Conservation (phyloP, 1,139 yeast genomes). For the Blastobotrys illinoisensis region DNA sequence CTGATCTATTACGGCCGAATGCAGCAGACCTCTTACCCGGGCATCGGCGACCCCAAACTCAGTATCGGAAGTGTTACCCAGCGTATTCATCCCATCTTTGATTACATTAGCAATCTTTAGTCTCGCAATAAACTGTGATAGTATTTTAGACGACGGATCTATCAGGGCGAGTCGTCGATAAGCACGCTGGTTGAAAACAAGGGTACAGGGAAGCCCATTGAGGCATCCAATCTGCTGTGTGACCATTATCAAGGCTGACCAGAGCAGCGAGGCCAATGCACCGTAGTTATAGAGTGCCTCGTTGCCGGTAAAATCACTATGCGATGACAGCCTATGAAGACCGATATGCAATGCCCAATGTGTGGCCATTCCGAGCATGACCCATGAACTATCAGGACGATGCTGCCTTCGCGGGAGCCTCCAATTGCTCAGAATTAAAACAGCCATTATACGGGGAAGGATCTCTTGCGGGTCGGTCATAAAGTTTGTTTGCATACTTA, state of each 20-base stretch:
- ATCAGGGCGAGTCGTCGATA: conserved; percentile 3
- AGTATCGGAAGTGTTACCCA: conserved; percentile 20
- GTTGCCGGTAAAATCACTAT: not conserved
- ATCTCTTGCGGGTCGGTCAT: not conserved
- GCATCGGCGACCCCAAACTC: conserved; percentile 20
- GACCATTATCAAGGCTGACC: conserved; percentile 16
- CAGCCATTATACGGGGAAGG: not conserved
- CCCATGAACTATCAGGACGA: not conserved
- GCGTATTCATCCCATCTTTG: conserved; percentile 12
- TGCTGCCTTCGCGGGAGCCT: not conserved
- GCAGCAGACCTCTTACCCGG: conserved; percentile 14
- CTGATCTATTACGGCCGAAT: conserved; percentile 13
- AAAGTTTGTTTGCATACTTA: not conserved
- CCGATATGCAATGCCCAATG: not conserved
- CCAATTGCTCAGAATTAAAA: not conserved
- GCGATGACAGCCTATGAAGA: not conserved
- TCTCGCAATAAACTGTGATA: conserved; percentile 4
- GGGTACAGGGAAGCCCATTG: conserved; percentile 14
- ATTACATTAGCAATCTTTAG: conserved; percentile 10
- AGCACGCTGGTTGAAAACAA: conserved; percentile 6
- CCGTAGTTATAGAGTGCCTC: not conserved
- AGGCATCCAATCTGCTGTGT: conserved; percentile 14
- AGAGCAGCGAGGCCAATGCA: conserved; percentile 11
- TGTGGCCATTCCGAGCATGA: not conserved
- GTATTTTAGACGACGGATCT: not conserved